Evolutionary conservation across 345 rosid species (phyloP).

Genomic region (Angophora floribunda): DNA sequence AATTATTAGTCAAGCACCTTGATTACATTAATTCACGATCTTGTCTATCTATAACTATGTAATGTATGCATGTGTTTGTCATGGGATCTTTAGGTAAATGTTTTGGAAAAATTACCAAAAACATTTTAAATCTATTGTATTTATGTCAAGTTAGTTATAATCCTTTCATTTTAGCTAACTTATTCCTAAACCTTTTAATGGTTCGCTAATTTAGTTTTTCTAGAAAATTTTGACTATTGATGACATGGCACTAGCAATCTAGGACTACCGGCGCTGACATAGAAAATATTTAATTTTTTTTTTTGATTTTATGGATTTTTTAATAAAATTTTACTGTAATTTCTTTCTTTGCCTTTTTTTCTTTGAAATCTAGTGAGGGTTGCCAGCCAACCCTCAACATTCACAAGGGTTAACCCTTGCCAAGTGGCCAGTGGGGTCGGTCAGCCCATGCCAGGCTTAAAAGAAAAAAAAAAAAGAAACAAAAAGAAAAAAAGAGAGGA

Average conservation of each 20-base stretch:
- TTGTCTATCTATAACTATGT: background rate
- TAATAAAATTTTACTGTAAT: no score
- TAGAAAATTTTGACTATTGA: background rate
- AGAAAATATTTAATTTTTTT: no score
- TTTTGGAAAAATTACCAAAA: background rate
- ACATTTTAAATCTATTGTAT: no score
- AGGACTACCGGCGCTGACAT: fast-evolving
- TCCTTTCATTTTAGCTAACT: fast-evolving
- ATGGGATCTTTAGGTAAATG: background rate
- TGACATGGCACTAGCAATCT: no score
- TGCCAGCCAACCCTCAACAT: background rate
- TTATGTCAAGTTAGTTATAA: no score
- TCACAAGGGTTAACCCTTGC: no score
- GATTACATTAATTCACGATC: background rate
- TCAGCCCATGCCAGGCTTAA: background rate
- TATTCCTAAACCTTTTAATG: background rate
- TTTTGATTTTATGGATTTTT: no score
- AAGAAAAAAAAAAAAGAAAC: fast-evolving
- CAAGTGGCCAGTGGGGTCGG: background rate
- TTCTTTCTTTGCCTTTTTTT: no score
- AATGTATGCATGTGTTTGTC: background rate
- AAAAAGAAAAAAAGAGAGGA: no score
- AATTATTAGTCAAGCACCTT: background rate
- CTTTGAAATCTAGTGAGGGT: background rate
- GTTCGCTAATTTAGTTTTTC: background rate